Evolutionary conservation across 2,329 filamentous ascomycete genomes (phyloP).

Genomic region (Microdochium bolleyi): DNA sequence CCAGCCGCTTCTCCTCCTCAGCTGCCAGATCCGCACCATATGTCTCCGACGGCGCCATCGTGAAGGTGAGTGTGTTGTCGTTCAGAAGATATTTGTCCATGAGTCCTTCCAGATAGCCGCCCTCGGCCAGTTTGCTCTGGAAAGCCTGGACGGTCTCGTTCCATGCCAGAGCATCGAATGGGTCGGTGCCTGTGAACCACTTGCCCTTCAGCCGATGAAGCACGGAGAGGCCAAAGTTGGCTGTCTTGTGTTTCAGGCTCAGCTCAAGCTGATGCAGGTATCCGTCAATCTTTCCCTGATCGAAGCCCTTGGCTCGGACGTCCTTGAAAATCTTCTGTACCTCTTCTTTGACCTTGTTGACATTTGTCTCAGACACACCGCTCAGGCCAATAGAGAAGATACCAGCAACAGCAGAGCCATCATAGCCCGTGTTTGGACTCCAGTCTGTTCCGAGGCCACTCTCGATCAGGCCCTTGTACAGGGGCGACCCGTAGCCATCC

Average conservation of each 20-base stretch:
- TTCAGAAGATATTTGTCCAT: slow-evolving; percentile 87
- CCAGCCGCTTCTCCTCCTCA: slow-evolving; percentile 71
- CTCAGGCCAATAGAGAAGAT: slow-evolving; percentile 89
- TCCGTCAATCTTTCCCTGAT: slow-evolving; percentile 83
- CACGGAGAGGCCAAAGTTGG: slow-evolving; percentile 86
- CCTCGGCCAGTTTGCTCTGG: slow-evolving; percentile 65
- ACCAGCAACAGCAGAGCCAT: slow-evolving; percentile 65
- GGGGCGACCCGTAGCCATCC: slow-evolving; percentile 89
- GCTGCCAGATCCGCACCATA: slow-evolving; percentile 67
- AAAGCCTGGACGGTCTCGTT: slow-evolving; percentile 82
- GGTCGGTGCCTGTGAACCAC: slow-evolving; percentile 94
- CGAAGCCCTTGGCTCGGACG: slow-evolving; percentile 70
- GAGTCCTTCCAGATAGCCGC: slow-evolving; percentile 74
- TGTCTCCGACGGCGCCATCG: slow-evolving; percentile 77
- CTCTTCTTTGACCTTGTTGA: slow-evolving; percentile 66
- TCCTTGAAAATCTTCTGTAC: slow-evolving; percentile 67
- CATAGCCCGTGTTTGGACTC: slow-evolving; percentile 90
- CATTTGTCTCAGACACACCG: slow-evolving; percentile 76
- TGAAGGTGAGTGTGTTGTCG: slow-evolving; percentile 82
- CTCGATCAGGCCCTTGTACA: slow-evolving; percentile 86
- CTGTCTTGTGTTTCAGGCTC: slow-evolving; percentile 91
- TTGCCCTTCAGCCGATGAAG: slow-evolving; percentile 82
- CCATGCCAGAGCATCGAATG: slow-evolving; percentile 86
- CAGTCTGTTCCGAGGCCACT: slow-evolving; percentile 86
- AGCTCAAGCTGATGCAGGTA: slow-evolving; percentile 91